Evolutionary conservation across 192 early-diverging fungal species (phyloP), one percentile per base, ranked within the genome.

Genomic region (Rhizophagus prolifer): DNA sequence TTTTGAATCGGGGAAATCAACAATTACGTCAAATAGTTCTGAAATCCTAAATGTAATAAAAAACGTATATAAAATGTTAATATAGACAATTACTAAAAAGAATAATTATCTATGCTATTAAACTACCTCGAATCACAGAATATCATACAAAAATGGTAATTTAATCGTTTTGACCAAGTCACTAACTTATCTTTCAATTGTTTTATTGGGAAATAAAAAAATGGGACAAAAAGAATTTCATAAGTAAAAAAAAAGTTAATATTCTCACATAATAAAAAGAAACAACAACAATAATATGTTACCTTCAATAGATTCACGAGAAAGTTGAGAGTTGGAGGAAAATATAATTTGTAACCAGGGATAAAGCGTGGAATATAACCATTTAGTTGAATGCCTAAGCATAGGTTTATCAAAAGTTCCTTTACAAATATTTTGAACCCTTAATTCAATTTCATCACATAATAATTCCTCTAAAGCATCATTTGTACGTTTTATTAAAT

Each of bases 1-100:
- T 14, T 78, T 67, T 1, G 93, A 92, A 23, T 86, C 85, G 1
- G 93, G 93, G 61, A 85, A 92, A 30, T 91, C 93, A 21, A 93
- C 83, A 61, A 94, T 91, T 21, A 94, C 91, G 59, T 90, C 80
- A 66, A 94, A 93, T 44, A 93, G 83, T 81, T 92, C 90, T 34
- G 78, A 44, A 10, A 87, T 83, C 8, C 92, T 86, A 72, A 54
- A 19, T 7, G 5, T 54, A 21, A 54, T 21, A 54, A 34, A 50
- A 16, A 54, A 21, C 3, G 16, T n/a, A 21, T 21, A 6, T 21
- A 54, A 54, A 54, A 7, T 21, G 6, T 21, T 54, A 16, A 38
- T 21, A 21, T 54, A 16, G 16, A 21, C 5, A 1, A 54, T 54
- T 16, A n/a, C 1, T 47, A 3, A 21, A 36, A 26, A 36, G 41